Evolutionary conservation across 225 moss, liverwort and hornwort genomes (phyloP).

Genomic region (Bryum argenteum): DNA sequence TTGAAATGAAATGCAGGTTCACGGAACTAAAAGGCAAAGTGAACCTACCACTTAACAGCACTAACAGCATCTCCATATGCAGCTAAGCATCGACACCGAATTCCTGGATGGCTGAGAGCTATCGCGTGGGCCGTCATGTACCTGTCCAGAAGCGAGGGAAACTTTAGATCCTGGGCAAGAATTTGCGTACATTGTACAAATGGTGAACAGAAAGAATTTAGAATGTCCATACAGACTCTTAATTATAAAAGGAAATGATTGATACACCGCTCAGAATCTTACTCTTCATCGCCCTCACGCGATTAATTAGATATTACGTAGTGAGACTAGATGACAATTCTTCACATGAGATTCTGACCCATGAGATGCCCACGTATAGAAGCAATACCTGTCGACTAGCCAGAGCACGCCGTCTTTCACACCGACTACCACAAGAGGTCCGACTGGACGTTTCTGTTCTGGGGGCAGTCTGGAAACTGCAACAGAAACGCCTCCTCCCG

Average conservation of each 20-base stretch:
- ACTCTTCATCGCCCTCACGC: background rate
- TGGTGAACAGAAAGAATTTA: background rate
- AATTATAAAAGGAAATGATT: background rate
- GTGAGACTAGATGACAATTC: background rate
- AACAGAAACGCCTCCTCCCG: constrained; percentile 95
- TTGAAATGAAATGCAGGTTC: background rate
- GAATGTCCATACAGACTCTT: constrained; percentile 15
- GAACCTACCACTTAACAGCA: constrained; percentile 91
- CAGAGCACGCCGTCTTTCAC: constrained; percentile 98
- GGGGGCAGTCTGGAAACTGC: constrained; percentile 91
- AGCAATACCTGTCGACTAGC: constrained; percentile 91
- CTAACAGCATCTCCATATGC: constrained; percentile 99
- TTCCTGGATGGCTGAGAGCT: constrained; percentile 94
- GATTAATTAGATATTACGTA: constrained; percentile 12
- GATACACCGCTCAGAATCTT: constrained; percentile 1
- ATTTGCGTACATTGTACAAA: background rate
- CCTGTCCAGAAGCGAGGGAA: constrained; percentile 45
- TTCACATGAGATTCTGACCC: constrained; percentile 8
- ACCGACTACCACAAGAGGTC: constrained; percentile 89
- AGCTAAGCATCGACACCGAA: constrained; percentile 96
- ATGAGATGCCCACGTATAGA: constrained; percentile 6
- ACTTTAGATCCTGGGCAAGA: constrained; percentile 13
- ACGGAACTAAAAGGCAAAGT: constrained; percentile 18
- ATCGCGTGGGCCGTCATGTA: constrained; percentile 94
- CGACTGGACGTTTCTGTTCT: constrained; percentile 95